Percentiles rank a stretch among this genome's conserved stretches.
Conservation (phyloP, 192 early-diverging fungal species). For the Coemansia sp. region DNA sequence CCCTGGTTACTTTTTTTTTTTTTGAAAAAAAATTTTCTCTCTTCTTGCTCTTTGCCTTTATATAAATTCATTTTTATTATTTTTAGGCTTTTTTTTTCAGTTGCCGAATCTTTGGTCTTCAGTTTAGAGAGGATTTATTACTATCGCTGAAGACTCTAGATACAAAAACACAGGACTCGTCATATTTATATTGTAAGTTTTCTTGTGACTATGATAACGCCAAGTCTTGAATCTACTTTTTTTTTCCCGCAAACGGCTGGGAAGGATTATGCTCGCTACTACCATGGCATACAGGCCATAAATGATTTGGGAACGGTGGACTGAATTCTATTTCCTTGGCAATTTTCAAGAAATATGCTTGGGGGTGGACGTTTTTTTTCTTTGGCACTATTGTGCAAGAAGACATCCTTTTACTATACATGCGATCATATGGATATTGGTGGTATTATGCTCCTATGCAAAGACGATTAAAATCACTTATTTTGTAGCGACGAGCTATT, state of each 20-base stretch:
- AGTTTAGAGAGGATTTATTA: slow-evolving; percentile 4
- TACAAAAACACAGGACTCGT: slow-evolving; percentile 5
- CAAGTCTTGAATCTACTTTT: too few species aligned
- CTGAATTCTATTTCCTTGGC: too few species aligned
- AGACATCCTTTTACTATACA: slow-evolving; percentile 2
- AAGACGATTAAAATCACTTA: not conserved
- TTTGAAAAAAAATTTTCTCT: not conserved
- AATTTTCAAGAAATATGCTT: too few species aligned
- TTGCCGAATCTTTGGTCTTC: slow-evolving; percentile 6
- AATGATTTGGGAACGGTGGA: too few species aligned
- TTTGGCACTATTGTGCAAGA: slow-evolving; percentile 7
- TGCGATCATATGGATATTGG: too few species aligned
- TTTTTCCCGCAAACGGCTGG: too few species aligned
- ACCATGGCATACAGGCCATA: too few species aligned
- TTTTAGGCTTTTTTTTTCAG: slow-evolving; percentile 1
- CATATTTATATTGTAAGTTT: slow-evolving; percentile 8
- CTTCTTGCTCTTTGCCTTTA: slow-evolving; percentile 4
- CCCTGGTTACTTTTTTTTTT: slow-evolving; percentile 7
- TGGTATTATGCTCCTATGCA: not conserved
- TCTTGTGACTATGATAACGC: too few species aligned
- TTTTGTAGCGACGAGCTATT: slow-evolving; percentile 40
- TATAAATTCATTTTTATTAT: slow-evolving; percentile 6
- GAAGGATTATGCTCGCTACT: too few species aligned
- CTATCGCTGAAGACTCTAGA: slow-evolving; percentile 7
- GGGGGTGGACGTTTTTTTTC: too few species aligned